Base-by-base conservation (phyloP, 108 stramenopile genomes). In the Epithemia pelagica region DNA sequence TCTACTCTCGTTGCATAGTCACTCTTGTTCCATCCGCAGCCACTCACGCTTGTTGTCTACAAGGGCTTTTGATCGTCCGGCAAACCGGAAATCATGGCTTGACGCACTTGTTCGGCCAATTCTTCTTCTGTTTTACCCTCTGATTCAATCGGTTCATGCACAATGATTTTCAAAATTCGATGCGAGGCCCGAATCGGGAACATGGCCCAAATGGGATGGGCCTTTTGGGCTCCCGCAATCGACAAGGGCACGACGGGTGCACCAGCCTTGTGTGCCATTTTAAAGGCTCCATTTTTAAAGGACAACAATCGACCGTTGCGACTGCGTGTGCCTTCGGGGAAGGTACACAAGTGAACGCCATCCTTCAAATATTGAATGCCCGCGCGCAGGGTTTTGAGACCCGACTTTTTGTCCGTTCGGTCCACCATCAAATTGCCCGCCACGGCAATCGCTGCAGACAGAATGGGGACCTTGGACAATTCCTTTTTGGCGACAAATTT, bases 271-370 rank as follows among this genome's bases (percentile, higher is more conserved):
- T 87, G 77, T 0, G 93, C 93, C 93, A 95, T 95, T 73, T 90
- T 91, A 77, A 91, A 95, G 15, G 93, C 93, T 61, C 93, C 93
- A 62, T 84, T 84, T 70, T 91, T 89, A 72, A 95, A 95, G 24
- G 76, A 70, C 85, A 86, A 70, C 33, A 95, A 72, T 2, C 87
- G 74, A 2, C 90, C 89, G 21, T 76, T 71, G 26, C 77, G 74
- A 23, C 86, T 86, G 33, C 93, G 80, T 32, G 93, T 95, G 37
- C 93, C 93, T 63, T 95, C 93, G 2, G 93, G 90, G 58, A 91
- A 95, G 33, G 93, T 88, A 55, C 82, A 80, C 1, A 95, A 85
- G 62, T 86, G 82, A 19, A 95, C 77, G 28, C 90, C 90, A 58
- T 91, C 85, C 84, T 91, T 52, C 24, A 95, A 64, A 70, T 86